Base-by-base conservation (phyloP, 371 early-diverging fungal species). In the Batrachochytrium dendrobatidis region DNA sequence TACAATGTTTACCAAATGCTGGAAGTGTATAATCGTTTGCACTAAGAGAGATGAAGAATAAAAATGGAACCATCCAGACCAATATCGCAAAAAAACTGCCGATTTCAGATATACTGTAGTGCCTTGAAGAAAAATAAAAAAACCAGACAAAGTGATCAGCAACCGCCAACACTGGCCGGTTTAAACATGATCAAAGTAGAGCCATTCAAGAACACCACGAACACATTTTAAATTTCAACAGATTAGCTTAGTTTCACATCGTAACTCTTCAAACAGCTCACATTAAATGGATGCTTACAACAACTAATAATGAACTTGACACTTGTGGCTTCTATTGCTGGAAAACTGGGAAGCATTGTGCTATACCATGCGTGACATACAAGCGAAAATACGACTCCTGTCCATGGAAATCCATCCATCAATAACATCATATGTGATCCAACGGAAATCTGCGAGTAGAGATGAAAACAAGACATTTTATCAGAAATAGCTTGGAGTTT, bases 71-170 rank as follows among this genome's bases (percentile, higher is more conserved):
- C 35, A 90, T 59, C 93, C 93, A 92, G 8, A 92, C 87, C 55
- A 85, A 85, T 31, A 91, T 69, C 1, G 86, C 89, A 70, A 92
- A 92, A 74, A 92, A 91, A 12, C 86, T 78, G n/a, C 87, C 87
- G 45, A 89, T 86, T 53, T 88, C 87, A 72, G 76, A 66, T 62
- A 90, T 87, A 10, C 82, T 74, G 60, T 78, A 76, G 56, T 83
- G 82, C 55, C 82, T 79, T n/a, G 55, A 43, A 3, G 86, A 74
- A 67, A 92, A 92, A 69, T 84, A 89, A 58, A 77, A 77, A 70
- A 91, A 92, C 93, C 93, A 92, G 45, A 86, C 64, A 60, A 89
- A 89, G 64, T 92, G 93, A 68, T 92, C 83, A 4, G 65, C 72
- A 54, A 92, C 66, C 0, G 86, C 88, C n/a, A 92, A 73, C 0